These are phyloP conservation scores for Solanum gracilifrons DNA, from an alignment of 257 asterid genomes.

Conservation along the genomic window DNA sequence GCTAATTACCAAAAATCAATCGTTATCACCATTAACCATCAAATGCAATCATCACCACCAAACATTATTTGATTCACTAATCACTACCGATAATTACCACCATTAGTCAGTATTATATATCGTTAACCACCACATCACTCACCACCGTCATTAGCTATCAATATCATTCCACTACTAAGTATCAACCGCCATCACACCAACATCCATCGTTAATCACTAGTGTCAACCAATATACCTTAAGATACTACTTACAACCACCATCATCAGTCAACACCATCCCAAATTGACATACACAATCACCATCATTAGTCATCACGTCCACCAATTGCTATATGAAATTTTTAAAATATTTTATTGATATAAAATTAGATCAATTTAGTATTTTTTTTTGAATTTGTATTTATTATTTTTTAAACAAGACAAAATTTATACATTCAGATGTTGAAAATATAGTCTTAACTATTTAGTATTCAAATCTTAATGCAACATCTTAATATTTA, in stretches of 20 bases:
- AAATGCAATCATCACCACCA: background rate
- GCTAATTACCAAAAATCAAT: background rate
- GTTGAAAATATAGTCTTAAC: background rate
- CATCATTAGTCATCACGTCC: background rate
- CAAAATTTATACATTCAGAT: background rate
- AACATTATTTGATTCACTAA: background rate
- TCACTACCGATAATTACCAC: background rate
- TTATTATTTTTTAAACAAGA: background rate
- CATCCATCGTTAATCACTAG: background rate
- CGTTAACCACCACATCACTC: background rate
- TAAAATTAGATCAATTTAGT: background rate
- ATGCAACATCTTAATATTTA: background rate
- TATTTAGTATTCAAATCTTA: background rate
- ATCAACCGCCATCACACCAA: background rate
- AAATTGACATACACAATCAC: background rate
- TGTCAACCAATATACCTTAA: background rate
- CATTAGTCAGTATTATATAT: background rate
- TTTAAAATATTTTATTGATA: background rate
- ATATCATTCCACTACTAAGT: background rate
- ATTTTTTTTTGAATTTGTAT: background rate
- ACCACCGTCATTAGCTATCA: background rate
- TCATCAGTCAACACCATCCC: background rate
- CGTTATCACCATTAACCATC: background rate
- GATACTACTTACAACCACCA: background rate
- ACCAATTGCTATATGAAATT: background rate